phyloP scores from a whole-genome alignment of 768 basidiomycete species.

The Rhizopogon vesiculosus region DNA sequence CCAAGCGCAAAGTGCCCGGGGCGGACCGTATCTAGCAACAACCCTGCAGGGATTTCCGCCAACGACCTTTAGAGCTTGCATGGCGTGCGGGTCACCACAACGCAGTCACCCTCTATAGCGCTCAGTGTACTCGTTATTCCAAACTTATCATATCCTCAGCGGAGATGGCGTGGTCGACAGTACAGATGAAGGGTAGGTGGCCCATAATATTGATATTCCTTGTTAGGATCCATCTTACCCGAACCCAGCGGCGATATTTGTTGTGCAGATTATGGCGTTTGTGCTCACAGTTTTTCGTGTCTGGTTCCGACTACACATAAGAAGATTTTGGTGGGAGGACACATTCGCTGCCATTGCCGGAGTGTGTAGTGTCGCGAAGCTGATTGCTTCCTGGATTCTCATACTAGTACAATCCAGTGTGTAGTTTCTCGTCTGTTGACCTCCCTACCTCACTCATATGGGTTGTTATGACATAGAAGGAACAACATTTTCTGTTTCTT shows the following conservation, averaged over 20 bases:
- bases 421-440: constrained; percentile 1
- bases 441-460: not conserved
- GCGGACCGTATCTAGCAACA: not conserved
- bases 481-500: constrained; percentile 13
- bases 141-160: not conserved
- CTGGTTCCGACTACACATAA: constrained; percentile 17
- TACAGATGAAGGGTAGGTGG: not conserved
- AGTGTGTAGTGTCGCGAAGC: constrained; percentile 4
- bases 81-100: not conserved
- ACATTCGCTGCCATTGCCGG: constrained; percentile 18
- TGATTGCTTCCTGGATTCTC: constrained; percentile 8
- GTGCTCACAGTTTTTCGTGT: constrained; percentile 21
- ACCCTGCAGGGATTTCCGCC: not conserved
- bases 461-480: constrained; percentile 2
- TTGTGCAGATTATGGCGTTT: constrained; percentile 16
- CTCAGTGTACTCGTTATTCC: not conserved
- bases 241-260: not conserved
- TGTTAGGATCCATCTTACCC: not conserved
- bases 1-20: too few species aligned
- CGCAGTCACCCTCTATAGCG: not conserved
- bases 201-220: not conserved
- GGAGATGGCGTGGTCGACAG: not conserved
- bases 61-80: not conserved
- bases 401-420: constrained; percentile 3
- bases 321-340: constrained; percentile 26